Base-by-base conservation (phyloP, 257 asterid species). In the Leptodermis oblonga region DNA sequence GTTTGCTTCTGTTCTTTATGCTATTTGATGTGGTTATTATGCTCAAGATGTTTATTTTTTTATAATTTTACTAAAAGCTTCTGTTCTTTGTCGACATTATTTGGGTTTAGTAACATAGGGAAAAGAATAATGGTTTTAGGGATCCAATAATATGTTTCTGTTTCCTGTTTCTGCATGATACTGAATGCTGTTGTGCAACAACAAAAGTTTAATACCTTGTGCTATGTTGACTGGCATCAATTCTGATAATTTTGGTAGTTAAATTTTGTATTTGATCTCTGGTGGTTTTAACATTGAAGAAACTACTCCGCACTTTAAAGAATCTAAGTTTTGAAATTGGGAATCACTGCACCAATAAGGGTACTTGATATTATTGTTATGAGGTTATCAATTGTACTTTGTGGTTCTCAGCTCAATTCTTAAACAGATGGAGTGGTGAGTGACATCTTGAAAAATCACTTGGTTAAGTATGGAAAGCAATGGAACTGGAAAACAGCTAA, bases 401-500 rank as follows among this genome's bases (percentile, higher is more conserved):
- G 20, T 62, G 48, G 62, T 37, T 53, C 18, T 59, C 6, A 56
- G 58, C 67, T 39, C 49, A 60, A 73, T 52, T 52, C 25, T n/a
- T 62, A 76, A 52, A 73, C 88, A 92, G 97, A 92, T 84, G 92
- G 90, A 72, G 71, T 86, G 67, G 96, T 90, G 72, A 82, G 54
- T 58, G 88, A 85, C 74, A 76, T 88, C 59, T 52, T 92, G 79
- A 90, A 74, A 75, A 70, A 65, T 76, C 84, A 81, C 83, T 80
- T 92, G 83, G 84, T 76, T 60, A 90, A 85, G 80, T 78, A 84
- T 73, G 97, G 93, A 54, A 90, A 92, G 87, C 84, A 90, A 70
- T 92, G 96, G 98, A 93, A 90, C 71, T 91, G 82, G 67, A 83
- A 67, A 70, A 73, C 45, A 77, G 78, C 86, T 71, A 79, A 84